Evolutionary conservation across 2,329 filamentous ascomycete species (phyloP).

Genomic region (Pseudogymnoascus verrucosus): DNA sequence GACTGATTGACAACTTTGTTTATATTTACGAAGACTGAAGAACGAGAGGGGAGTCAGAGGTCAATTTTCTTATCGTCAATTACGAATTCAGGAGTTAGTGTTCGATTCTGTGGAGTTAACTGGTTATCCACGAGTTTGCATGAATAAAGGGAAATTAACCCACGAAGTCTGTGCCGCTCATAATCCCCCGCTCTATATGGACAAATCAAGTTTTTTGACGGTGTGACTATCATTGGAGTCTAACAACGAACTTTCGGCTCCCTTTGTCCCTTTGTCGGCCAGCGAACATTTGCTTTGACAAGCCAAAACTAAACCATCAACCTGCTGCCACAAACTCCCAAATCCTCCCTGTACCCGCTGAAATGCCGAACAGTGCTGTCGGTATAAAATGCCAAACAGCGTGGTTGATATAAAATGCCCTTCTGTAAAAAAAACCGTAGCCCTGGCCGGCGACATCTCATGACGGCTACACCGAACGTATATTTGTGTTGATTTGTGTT

Average conservation of each 20-base stretch:
- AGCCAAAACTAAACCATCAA: background rate
- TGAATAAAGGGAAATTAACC: slow-evolving; percentile 2
- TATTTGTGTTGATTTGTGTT: background rate
- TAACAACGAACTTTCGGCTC: background rate
- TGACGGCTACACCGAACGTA: background rate
- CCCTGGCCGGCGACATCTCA: background rate
- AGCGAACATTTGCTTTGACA: background rate
- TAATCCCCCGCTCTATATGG: background rate
- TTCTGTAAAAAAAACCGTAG: background rate
- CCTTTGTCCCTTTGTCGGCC: background rate
- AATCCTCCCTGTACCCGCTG: background rate
- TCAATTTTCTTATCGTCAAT: background rate
- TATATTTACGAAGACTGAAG: background rate
- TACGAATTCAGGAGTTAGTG: background rate
- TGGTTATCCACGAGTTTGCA: background rate
- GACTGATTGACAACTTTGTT: background rate
- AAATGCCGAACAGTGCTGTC: background rate
- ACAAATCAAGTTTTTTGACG: background rate
- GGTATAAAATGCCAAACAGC: background rate
- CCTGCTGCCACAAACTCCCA: background rate
- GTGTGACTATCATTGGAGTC: background rate
- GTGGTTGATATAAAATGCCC: background rate
- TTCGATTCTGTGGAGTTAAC: background rate
- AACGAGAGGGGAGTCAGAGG: background rate
- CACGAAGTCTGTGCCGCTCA: background rate